Conservation (phyloP, 768 basidiomycete species). For the Heimioporus sp. region DNA sequence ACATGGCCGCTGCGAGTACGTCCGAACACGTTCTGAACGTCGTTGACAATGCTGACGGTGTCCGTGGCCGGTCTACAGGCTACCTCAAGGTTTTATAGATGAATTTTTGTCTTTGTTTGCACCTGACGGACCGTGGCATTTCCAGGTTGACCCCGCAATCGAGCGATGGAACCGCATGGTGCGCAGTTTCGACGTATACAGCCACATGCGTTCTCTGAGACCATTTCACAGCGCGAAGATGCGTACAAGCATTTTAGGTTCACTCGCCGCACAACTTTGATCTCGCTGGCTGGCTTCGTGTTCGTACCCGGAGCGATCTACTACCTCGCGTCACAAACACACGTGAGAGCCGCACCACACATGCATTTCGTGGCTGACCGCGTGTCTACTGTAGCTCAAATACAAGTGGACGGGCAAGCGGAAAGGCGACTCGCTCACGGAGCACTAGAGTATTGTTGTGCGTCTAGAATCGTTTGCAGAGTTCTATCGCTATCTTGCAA, state of each 20-base stretch:
- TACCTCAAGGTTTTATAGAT: slow-evolving; percentile 49
- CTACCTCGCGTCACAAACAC: slow-evolving; percentile 40
- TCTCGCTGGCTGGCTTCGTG: slow-evolving; percentile 59
- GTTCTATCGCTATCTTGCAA: slow-evolving; percentile 86
- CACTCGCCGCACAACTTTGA: slow-evolving; percentile 65
- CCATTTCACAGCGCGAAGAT: slow-evolving; percentile 62
- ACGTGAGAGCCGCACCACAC: slow-evolving; percentile 36
- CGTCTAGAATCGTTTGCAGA: slow-evolving; percentile 76
- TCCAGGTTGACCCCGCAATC: slow-evolving; percentile 52
- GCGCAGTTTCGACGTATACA: slow-evolving; percentile 13
- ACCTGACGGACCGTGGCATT: slow-evolving; percentile 3
- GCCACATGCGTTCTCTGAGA: not conserved
- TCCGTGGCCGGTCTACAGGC: slow-evolving; percentile 34
- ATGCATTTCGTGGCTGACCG: slow-evolving; percentile 7
- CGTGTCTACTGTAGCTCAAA: slow-evolving; percentile 36
- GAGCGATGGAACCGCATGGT: slow-evolving; percentile 66
- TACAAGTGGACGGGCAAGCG: slow-evolving; percentile 55
- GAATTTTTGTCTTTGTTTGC: not conserved
- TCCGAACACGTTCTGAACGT: slow-evolving; percentile 4
- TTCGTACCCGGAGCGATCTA: slow-evolving; percentile 59
- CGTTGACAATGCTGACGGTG: slow-evolving; percentile 7
- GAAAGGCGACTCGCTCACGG: slow-evolving; percentile 42
- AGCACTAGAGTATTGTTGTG: slow-evolving; percentile 16
- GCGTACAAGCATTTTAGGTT: slow-evolving; percentile 84
- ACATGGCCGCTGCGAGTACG: slow-evolving; percentile 71